These are phyloP conservation scores for Scheffersomyces quercinus DNA, from an alignment of 1,139 yeast genomes.

Conservation along the genomic window DNA sequence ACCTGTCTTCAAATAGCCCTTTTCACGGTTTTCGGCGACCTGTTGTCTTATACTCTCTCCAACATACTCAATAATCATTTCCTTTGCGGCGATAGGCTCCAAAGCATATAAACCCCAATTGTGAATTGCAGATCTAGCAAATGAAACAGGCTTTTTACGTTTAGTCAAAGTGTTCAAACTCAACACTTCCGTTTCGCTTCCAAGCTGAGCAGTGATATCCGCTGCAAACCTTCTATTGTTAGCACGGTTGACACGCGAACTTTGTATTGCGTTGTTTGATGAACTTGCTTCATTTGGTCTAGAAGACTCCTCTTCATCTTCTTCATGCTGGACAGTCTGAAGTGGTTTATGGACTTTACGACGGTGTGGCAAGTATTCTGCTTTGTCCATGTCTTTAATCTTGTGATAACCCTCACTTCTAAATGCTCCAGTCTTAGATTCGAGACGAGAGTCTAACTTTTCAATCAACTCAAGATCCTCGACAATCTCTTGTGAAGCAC, in stretches of 20 bases:
- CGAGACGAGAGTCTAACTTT: constrained; percentile 37
- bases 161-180: constrained; percentile 79
- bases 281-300: constrained; percentile 5
- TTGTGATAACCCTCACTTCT: constrained; percentile 75
- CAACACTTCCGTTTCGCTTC: constrained; percentile 78
- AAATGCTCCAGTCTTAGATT: constrained; percentile 60
- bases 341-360: constrained; percentile 54
- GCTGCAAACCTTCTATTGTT: constrained; percentile 89
- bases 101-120: constrained; percentile 97
- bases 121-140: constrained; percentile 95
- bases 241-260: constrained; percentile 86
- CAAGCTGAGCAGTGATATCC: constrained; percentile 82
- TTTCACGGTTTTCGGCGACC: constrained; percentile 91
- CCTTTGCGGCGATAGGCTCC: constrained; percentile 91
- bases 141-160: constrained; percentile 90
- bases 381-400: constrained; percentile 71
- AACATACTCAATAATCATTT: constrained; percentile 98
- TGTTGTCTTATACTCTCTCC: constrained; percentile 95
- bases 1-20: constrained; percentile 82
- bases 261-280: constrained; percentile 37
- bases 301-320: constrained; percentile 34
- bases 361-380: constrained; percentile 78
- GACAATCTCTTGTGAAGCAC: constrained; percentile 23
- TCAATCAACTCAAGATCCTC: constrained; percentile 30
- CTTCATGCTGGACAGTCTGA: constrained; percentile 59